Evolutionary conservation across 2,329 filamentous ascomycete genomes (phyloP), one percentile per base, ranked within the genome.

Genomic region (Beauveria asiatica): DNA sequence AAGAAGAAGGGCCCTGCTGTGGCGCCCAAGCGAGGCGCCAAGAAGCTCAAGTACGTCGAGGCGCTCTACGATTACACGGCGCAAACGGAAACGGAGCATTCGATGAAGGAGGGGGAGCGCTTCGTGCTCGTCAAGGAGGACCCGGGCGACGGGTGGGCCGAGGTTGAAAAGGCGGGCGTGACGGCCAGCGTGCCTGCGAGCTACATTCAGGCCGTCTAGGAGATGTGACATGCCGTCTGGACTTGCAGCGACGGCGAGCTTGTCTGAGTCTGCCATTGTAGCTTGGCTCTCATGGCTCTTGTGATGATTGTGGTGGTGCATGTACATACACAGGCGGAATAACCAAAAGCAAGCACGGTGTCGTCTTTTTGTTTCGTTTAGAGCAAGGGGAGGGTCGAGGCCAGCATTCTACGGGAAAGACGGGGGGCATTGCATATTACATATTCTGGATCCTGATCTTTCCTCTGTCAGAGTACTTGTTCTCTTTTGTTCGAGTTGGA

Each of bases 1-100:
- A 96, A 92, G 78, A 96, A 95, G 74, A 92, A 95, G 72, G 92
- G 92, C 0, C 92, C 92, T 0, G 92, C 88, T 0, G 94, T 99
- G 5, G 94, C 94, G 16, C 94, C 94, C 4, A 87, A 87, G 66
- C 85, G 92, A 10, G 92, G 92, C 16, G 92, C 92, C 4, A 97
- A 96, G 83, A 96, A 96, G 72, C 80, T 97, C 41, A 90, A 88
- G 70, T 96, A 97, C 68, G 93, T 95, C 1, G 89, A 96, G 71
- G 94, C 94, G 1, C 66, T 97, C 67, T 99, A 97, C 72, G 90
- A 94, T 55, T 99, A 99, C 72, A 80, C 86, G 56, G 91, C 93
- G 19, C 87, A 91, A 67, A 92, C 86, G 65, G 90, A 95, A 6
- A 83, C 85, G 8, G 94, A 99, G 75, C 92, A 93, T 73, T 91